Evolutionary conservation across 768 basidiomycete genomes (phyloP).

Genomic region (Termitomyces sp.): DNA sequence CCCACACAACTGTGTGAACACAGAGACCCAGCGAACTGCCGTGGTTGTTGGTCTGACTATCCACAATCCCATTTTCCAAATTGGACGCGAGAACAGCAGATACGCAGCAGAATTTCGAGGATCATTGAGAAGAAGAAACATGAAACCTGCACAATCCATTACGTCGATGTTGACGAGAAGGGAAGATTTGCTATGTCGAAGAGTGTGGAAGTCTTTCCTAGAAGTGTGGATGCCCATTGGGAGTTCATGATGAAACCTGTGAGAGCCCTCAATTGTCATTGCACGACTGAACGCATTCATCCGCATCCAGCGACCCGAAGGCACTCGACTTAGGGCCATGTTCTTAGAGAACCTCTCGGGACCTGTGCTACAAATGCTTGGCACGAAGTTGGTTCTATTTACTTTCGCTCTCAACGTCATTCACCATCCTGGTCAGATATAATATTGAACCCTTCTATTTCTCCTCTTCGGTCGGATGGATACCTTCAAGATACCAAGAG

Average conservation of each 20-base stretch:
- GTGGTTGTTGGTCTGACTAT: constrained; percentile 35
- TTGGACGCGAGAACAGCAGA: constrained; percentile 45
- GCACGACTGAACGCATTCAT: background rate
- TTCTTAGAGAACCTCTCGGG: constrained; percentile 50
- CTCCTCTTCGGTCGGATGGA: constrained; percentile 58
- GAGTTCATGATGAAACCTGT: constrained; percentile 25
- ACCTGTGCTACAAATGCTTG: constrained; percentile 52
- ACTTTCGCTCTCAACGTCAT: background rate
- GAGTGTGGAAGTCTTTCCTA: constrained; percentile 16
- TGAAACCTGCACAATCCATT: constrained; percentile 28
- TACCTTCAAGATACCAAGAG: constrained; percentile 55
- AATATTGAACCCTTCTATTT: constrained; percentile 64
- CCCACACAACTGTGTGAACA: constrained; percentile 20
- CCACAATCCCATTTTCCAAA: constrained; percentile 53
- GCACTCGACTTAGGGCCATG: constrained; percentile 41
- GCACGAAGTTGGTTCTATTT: constrained; percentile 30
- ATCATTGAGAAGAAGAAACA: constrained; percentile 17
- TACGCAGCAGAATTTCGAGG: constrained; percentile 31
- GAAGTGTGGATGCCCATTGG: constrained; percentile 30
- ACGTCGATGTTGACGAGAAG: constrained; percentile 35
- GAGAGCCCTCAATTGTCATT: constrained; percentile 7
- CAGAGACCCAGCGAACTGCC: constrained; percentile 13
- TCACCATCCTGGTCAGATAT: constrained; percentile 26
- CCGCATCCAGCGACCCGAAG: constrained; percentile 19
- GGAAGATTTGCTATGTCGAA: constrained; percentile 26